These are phyloP conservation scores for Trametes punicea DNA, from an alignment of 768 basidiomycete species.

Conservation along the genomic window DNA sequence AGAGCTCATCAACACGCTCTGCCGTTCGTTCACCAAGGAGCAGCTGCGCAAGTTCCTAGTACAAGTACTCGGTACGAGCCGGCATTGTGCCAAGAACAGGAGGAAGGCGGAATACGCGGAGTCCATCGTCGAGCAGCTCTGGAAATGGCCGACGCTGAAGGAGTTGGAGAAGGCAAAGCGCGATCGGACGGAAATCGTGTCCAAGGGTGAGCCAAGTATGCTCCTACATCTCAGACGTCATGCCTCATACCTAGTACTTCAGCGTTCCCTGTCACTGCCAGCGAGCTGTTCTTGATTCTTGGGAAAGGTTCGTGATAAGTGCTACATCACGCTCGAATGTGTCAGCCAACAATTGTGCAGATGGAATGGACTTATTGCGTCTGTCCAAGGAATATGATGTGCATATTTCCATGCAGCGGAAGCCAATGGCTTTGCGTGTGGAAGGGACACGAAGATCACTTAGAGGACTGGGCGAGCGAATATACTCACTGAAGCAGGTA, in stretches of 20 bases:
- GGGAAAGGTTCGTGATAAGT: constrained; percentile 53
- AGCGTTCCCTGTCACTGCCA: constrained; percentile 58
- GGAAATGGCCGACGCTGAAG: constrained; percentile 65
- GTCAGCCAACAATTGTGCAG: constrained; percentile 34
- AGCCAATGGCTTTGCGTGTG: constrained; percentile 56
- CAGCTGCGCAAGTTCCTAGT: constrained; percentile 57
- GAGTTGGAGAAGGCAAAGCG: constrained; percentile 47
- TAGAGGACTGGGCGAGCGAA: constrained; percentile 43
- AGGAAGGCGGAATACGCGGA: constrained; percentile 29
- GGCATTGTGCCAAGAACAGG: constrained; percentile 10
- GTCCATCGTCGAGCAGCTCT: constrained; percentile 57
- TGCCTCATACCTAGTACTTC: not conserved
- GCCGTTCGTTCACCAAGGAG: constrained; percentile 57
- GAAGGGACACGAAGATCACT: constrained; percentile 56
- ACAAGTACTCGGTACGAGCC: constrained; percentile 41
- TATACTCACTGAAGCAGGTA: constrained; percentile 51
- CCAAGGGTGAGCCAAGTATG: constrained; percentile 38
- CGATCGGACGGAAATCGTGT: constrained; percentile 46
- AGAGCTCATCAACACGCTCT: constrained; percentile 48
- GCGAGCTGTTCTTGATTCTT: constrained; percentile 65
- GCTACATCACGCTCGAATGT: not conserved
- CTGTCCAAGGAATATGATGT: constrained; percentile 60
- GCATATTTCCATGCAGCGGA: constrained; percentile 53
- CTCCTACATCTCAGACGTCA: not conserved
- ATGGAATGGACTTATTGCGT: constrained; percentile 59